Base-by-base conservation (phyloP, 2,329 filamentous ascomycete genomes). In the Fusarium sp. region DNA sequence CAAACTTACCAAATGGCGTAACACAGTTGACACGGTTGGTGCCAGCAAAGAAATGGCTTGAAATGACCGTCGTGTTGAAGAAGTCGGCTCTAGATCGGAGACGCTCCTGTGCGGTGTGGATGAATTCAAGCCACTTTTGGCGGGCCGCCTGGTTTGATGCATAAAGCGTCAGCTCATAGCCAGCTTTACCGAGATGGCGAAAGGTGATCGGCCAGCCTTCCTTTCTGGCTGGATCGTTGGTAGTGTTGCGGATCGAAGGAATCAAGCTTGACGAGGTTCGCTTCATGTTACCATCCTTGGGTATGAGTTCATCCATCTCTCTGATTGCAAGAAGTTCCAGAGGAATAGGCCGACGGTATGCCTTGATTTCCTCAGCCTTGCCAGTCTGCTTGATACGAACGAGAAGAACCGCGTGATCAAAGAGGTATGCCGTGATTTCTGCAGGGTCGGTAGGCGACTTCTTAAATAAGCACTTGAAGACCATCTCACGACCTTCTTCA, bases 81-180 rank as follows among this genome's bases (percentile, higher is more conserved):
- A 97, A 98, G 71, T 94, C 90, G 60, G 96, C 93, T 62, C 93
- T 93, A 26, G 94, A 91, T 68, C 94, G 88, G 58, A 99, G 85
- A 65, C 91, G 92, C 73, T 92, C 89, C 78, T 99, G 96, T 69
- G 97, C 94, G 48, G 89, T 86, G 74, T 97, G 93, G 72, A 99
- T 97, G 74, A 93, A 90, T 80, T 99, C 94, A 76, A 99, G 93
- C 91, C 96, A 99, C 80, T 98, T 99, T 77, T 95, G 93, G 59
- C 96, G 88, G 24, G 93, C 92, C 10, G 93, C 91, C 71, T 93
- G 90, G 60, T 93, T 96, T 11, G 91, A 89, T 45, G 94, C 95
- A 78, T 91, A 98, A 6, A 99, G 85, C 5, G 94, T 96, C 73
- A 94, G 83, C 77, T 97, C 95, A 76, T 97, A 99, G 30, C 95